Evolutionary conservation across 2,329 filamentous ascomycete species (phyloP), one percentile per base, ranked within the genome.

Genomic region (Rutstroemia sp.): DNA sequence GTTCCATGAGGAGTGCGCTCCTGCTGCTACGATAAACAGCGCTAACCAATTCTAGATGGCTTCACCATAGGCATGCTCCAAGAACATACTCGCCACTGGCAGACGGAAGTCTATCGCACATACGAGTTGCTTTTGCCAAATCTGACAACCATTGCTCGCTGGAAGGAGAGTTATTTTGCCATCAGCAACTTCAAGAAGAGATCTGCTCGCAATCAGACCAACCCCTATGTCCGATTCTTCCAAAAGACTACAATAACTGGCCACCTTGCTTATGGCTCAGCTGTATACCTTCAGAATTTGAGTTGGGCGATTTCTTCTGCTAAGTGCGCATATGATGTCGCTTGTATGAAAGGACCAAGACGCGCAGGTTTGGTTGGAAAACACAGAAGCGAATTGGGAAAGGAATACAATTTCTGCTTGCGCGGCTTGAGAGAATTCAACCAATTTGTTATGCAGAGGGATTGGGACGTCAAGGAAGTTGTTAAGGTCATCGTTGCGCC

Each of bases 381-480:
- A 37, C 5, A 54, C n/a, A 48, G 34, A 38, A 8, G 18, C 19
- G 37, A 16, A 9, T 5, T 57, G 21, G 55, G 49, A 7, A 21
- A 39, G 19, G 50, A 54, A 12, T 54, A 38, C 38, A 16, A 16
- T 9, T 27, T 23, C 4, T 53, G 49, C 3, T 18, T 57, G n/a
- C 14, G 27, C 8, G 25, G 44, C 23, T 21, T 57, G 34, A 48
- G 55, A 16, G 12, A 25, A 5, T 57, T 57, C 10, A 42, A 53
- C 9, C n/a, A n/a, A n/a, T 9, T 37, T 5, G 16, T 49, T 16
- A 27, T 45, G 30, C 42, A 9, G 8, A 54, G 55, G 49, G 55
- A 57, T 19, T 57, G 55, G 55, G 8, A 56, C 21, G 49, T 56
- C n/a, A 8, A 9, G 9, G 45, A 39, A 9, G 52, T 23, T 34